Base-by-base conservation (phyloP, 768 basidiomycete genomes). In the Termitomyces sp. region DNA sequence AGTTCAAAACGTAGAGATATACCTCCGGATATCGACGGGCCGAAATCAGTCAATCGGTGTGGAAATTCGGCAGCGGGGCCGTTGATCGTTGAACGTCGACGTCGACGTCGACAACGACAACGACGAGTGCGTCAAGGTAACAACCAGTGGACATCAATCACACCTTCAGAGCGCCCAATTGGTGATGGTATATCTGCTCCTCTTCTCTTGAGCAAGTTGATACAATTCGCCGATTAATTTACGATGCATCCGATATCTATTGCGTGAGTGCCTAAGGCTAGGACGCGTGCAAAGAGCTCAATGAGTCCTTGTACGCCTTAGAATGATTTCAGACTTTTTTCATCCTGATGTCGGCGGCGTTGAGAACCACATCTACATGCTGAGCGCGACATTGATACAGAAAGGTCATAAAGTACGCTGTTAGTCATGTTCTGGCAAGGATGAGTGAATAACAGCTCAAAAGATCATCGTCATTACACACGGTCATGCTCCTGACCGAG, bases 251-350 rank as follows among this genome's bases (percentile, higher is more conserved):
- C 68, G 14, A 67, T 72, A 40, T 70, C 72, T 52, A 73, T 74
- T 55, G 73, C 73, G 73, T 73, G 50, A 19, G 73, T 66, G 37
- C 43, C 12, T 26, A 23, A 35, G 30, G n/a, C 30, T 62, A 12
- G 23, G 6, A 30, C 10, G 12, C 23, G 42, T 23, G 19, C 17
- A 28, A 38, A n/a, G 21, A n/a, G n/a, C 52, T 57, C 5, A 30
- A 37, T 51, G 52, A 28, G 12, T 51, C 17, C n/a, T 15, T n/a
- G 19, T 50, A 10, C 17, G 35, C 55, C 21, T 53, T 33, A 96
- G 94, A 45, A 94, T 98, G 91, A 84, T 98, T 56, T 90, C 87
- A 42, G 97, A 99, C 73, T 99, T 98, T 76, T 99, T 98, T 73
- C 85, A 91, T 66, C 97, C 97, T 0, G 79, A 83, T 56, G 87